Conservation (phyloP, 2,329 filamentous ascomycete species). For the Cephalotrichum gorgonifer region DNA sequence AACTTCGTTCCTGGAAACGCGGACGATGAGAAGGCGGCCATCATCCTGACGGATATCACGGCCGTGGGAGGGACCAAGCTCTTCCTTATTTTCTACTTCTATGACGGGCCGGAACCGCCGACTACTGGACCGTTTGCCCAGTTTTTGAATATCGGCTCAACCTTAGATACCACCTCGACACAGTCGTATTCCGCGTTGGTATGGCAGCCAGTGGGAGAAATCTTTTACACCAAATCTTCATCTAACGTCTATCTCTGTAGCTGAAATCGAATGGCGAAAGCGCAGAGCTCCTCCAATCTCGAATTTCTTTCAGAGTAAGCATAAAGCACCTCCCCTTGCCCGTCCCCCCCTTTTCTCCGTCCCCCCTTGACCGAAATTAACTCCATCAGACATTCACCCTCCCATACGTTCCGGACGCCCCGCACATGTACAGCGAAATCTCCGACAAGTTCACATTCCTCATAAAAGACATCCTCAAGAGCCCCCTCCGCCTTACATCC, state of each 20-base stretch:
- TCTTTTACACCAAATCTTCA: background rate
- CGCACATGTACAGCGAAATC: constrained; percentile 22
- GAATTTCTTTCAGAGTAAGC: constrained; percentile 12
- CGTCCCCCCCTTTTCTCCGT: background rate
- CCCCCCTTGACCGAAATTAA: background rate
- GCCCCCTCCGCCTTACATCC: constrained; percentile 12
- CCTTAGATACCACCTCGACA: constrained; percentile 12
- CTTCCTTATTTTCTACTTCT: constrained; percentile 22
- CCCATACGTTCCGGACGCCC: constrained; percentile 11
- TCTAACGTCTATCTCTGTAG: background rate
- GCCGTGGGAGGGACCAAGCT: constrained; percentile 11
- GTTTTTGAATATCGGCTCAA: constrained; percentile 17
- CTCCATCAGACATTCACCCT: constrained; percentile 13
- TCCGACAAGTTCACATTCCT: constrained; percentile 17
- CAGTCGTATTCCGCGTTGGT: constrained; percentile 22
- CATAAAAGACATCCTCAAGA: constrained; percentile 14
- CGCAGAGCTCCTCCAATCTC: constrained; percentile 8
- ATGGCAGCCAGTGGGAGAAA: constrained; percentile 4
- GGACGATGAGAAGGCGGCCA: constrained; percentile 16
- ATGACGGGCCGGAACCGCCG: constrained; percentile 19
- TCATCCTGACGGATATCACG: constrained; percentile 16
- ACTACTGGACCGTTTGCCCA: constrained; percentile 17
- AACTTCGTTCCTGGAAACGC: constrained; percentile 16
- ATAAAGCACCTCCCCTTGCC: background rate
- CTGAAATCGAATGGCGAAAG: constrained; percentile 10